Base-by-base conservation (phyloP, 371 early-diverging fungal species). In the Actinomortierella ambigua region DNA sequence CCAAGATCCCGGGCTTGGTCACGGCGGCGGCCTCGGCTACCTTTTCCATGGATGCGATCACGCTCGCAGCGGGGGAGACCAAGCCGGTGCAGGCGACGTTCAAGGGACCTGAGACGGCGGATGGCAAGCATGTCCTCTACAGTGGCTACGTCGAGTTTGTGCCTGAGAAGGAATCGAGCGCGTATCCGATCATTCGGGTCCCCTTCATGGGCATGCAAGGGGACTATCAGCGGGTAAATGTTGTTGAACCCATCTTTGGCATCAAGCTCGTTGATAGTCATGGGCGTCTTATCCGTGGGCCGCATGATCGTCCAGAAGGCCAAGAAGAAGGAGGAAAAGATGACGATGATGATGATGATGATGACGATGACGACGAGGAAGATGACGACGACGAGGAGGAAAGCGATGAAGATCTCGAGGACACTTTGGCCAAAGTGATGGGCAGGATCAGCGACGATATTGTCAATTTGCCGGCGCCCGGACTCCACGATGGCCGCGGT, bases 141-240 rank as follows among this genome's bases (percentile, higher is more conserved):
- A 61, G 59, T 44, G 66, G 66, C n/a, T 71, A 55, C 44, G 57
- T 71, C 28, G 66, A 63, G n/a, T 43, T 71, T 56, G 61, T 62
- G 0, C 66, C 71, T 14, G 17, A 40, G 6, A 59, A 18, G 8
- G 46, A 55, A 40, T 51, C 50, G 3, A 3, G 39, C 2, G 50
- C 61, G 48, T 46, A 59, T 0, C 68, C 75, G 0, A 57, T 68
- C 9, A 28, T 81, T 22, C 79, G 77, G 40, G 69, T 87, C 1
- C 86, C 88, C 0, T 88, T 82, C 53, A 63, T 82, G 50, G 88
- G 86, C 2, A 66, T 85, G 47, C 59, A 68, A 18, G 87, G 88
- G 1, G 62, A 81, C 28, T 64, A 81, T 24, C 53, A 57, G 17
- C 56, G 66, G 1, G 57, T 86, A 9, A 78, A 75, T 2, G 75